Evolutionary conservation across 164 flowering plant genomes (phyloP).

Genomic region (Stephania japonica): DNA sequence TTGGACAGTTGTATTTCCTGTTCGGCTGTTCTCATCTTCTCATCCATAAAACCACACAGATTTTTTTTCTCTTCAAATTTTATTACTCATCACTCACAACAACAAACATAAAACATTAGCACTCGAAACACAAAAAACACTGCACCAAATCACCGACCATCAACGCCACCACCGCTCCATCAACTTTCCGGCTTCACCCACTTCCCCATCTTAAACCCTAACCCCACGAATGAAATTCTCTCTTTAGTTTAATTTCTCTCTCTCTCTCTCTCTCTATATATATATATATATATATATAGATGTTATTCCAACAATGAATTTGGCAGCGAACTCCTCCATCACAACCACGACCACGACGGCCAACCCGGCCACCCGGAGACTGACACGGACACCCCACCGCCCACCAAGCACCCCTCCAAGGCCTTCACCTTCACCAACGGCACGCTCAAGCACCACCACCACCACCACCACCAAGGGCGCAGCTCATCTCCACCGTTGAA

Average conservation of each 20-base stretch:
- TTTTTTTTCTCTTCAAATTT: slow-evolving; percentile 4
- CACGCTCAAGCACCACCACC: slow-evolving; percentile 30
- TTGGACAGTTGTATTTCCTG: slow-evolving; percentile 8
- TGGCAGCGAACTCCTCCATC: neutral
- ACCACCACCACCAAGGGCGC: slow-evolving; percentile 13
- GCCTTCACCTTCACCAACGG: slow-evolving; percentile 39
- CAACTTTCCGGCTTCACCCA: slow-evolving; percentile 13
- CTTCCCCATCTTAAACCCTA: slow-evolving; percentile 8
- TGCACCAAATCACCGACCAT: neutral
- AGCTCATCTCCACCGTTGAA: slow-evolving; percentile 6
- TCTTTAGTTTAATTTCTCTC: no score
- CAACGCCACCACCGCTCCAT: slow-evolving; percentile 1
- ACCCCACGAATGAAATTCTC: neutral
- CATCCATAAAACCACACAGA: slow-evolving; percentile 13
- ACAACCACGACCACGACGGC: slow-evolving; percentile 20
- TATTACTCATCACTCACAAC: neutral
- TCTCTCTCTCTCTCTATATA: neutral
- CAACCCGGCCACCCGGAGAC: slow-evolving; percentile 12
- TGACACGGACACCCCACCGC: slow-evolving; percentile 15
- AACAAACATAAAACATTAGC: neutral
- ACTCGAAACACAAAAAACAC: neutral
- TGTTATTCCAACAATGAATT: slow-evolving; percentile 8
- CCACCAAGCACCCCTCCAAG: slow-evolving; percentile 17
- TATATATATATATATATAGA: no score
- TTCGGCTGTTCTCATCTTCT: neutral